phyloP scores from a whole-genome alignment of 371 early-diverging fungal species.

The Smittium mucronatum region DNA sequence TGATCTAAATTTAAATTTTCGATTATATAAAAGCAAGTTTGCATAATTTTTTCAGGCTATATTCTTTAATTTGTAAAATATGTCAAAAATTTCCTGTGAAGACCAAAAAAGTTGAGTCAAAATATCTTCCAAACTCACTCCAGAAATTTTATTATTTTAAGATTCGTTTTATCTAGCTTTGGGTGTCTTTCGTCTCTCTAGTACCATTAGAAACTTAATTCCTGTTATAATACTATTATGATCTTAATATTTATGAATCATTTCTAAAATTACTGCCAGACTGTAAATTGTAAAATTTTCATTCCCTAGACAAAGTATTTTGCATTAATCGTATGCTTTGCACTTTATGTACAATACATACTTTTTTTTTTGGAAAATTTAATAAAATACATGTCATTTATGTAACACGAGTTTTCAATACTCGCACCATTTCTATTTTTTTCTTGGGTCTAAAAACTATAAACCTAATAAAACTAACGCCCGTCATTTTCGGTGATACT shows the following conservation, averaged over 20 bases:
- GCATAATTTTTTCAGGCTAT: neutral
- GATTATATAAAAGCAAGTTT: neutral
- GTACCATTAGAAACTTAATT: neutral
- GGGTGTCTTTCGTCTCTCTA: neutral
- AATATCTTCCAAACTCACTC: neutral
- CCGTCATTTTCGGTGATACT: neutral
- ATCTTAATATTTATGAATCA: neutral
- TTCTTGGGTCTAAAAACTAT: neutral
- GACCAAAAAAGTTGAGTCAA: slow-evolving; percentile 18
- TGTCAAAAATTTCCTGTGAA: slow-evolving; percentile 11
- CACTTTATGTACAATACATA: slow-evolving; percentile 12
- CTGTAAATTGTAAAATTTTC: neutral
- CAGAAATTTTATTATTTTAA: too few species aligned
- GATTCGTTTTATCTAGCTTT: neutral
- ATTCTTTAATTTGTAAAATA: slow-evolving; percentile 11
- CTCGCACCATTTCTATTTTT: neutral
- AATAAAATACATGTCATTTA: neutral
- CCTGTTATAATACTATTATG: neutral
- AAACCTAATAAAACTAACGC: neutral
- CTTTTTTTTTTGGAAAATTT: neutral
- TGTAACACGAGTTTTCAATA: neutral
- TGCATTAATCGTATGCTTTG: slow-evolving; percentile 10
- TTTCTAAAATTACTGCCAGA: neutral
- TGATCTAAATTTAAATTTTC: neutral
- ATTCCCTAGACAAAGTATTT: neutral